Conservation (phyloP, 352 stramenopile genomes). For the Phytopythium litorale region DNA sequence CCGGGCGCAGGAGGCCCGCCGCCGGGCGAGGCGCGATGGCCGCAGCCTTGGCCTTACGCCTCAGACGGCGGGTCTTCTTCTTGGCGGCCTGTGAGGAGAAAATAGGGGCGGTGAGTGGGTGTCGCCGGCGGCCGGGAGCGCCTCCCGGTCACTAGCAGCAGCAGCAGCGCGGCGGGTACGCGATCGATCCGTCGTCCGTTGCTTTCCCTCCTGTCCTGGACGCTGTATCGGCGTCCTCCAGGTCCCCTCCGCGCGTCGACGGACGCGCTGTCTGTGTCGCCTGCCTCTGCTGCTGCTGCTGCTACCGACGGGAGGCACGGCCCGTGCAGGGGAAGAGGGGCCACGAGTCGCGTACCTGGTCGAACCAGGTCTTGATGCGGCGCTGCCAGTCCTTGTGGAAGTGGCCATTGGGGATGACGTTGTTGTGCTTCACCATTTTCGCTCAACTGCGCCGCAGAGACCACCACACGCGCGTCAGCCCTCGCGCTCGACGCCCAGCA, state of each 20-base stretch:
- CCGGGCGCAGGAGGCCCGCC: constrained; percentile 94
- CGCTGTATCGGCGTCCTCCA: too few species aligned
- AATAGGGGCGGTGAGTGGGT: not conserved
- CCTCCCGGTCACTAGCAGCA: not conserved
- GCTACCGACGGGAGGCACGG: not conserved
- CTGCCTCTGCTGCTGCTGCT: not conserved
- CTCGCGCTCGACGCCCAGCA: not conserved
- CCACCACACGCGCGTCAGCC: constrained; percentile 4
- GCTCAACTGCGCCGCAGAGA: constrained; percentile 33
- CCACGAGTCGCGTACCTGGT: constrained; percentile 73
- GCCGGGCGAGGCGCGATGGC: constrained; percentile 96
- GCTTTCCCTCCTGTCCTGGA: too few species aligned
- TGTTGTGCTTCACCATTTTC: constrained; percentile 99
- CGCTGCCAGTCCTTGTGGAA: constrained; percentile 99
- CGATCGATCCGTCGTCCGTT: too few species aligned
- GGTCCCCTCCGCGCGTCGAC: too few species aligned
- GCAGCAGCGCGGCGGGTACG: not conserved
- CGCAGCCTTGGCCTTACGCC: constrained; percentile 97
- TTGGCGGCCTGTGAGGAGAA: constrained; percentile 90
- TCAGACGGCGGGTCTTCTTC: constrained; percentile 95
- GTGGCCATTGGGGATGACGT: constrained; percentile 99
- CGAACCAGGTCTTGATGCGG: constrained; percentile 96
- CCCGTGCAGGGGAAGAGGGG: not conserved
- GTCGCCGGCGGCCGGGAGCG: not conserved
- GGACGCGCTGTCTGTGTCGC: not conserved